Base-by-base conservation (phyloP, 208 protist genomes). In the Leishmania mexicana region DNA sequence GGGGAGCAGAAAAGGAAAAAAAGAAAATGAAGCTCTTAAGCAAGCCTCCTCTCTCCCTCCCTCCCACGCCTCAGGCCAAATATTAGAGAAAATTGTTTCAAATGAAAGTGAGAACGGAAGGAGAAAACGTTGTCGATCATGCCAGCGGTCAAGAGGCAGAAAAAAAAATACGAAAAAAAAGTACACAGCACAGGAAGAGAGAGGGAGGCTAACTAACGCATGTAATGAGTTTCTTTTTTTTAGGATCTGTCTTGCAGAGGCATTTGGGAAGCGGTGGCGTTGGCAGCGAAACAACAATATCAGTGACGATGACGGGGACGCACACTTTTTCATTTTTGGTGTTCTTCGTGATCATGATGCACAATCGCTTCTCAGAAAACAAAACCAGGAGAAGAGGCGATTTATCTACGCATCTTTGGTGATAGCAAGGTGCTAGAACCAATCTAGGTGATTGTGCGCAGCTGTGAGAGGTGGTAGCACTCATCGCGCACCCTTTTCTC, bases 291-390 rank as follows among this genome's bases (percentile, higher is more conserved):
- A 45, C 42, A 74, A 35, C 72, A 83, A 68, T 19, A 54, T 54
- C 62, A 68, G 79, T 82, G 79, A 42, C 15, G 54, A 68, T 79
- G 80, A 58, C 6, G 54, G 40, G 40, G 51, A 58, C 57, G 47
- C 57, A 24, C 47, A 57, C 17, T 72, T 77, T 68, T 82, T 80
- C 24, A n/a, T 73, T 60, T 75, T 80, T 60, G 24, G n/a, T 73
- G 21, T 40, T 70, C 42, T 47, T 72, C 24, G 35, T 74, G 80
- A 70, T 49, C 15, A 45, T 80, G 64, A 62, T 73, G 60, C 47
- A 75, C 49, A 73, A 67, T 42, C 24, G 73, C 73, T 76, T 64
- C 51, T 76, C 73, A 62, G 73, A 76, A 58, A 80, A 65, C 24
- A 80, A 83, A 51, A 73, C 19, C 2, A 71, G 35, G 24, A 47